Evolutionary conservation across 345 rosid species (phyloP).

Genomic region (Linum usitatissimum): DNA sequence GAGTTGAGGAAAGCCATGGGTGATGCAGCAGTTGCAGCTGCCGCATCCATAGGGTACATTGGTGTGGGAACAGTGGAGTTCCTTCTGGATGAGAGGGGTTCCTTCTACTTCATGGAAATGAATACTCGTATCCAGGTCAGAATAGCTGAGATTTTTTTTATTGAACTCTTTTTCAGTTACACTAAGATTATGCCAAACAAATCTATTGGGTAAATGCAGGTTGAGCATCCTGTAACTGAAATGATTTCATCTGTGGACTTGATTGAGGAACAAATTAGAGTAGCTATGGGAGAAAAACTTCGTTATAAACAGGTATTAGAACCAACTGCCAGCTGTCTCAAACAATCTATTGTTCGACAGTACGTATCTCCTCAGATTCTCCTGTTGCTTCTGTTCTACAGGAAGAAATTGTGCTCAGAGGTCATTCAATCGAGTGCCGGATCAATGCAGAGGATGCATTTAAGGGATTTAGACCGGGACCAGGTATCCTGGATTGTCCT

Average conservation of each 20-base stretch:
- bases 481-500: slow-evolving; percentile 39
- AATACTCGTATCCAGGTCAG: slow-evolving; percentile 94
- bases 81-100: slow-evolving; percentile 96
- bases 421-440: slow-evolving; percentile 97
- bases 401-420: slow-evolving; percentile 93
- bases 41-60: slow-evolving; percentile 93
- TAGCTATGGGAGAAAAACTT: slow-evolving; percentile 94
- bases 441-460: slow-evolving; percentile 98
- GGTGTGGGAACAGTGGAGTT: slow-evolving; percentile 98
- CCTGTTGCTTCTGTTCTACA: slow-evolving; percentile 19
- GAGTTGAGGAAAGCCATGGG: slow-evolving; percentile 97
- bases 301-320: slow-evolving; percentile 60
- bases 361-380: neutral
- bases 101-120: slow-evolving; percentile 99
- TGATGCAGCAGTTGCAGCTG: slow-evolving; percentile 99
- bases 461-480: slow-evolving; percentile 95
- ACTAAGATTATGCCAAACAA: neutral
- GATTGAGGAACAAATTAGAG: slow-evolving; percentile 97
- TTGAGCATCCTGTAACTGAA: slow-evolving; percentile 98
- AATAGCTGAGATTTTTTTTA: slow-evolving; percentile 7
- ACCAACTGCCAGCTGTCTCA: neutral
- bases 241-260: slow-evolving; percentile 95
- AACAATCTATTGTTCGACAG: neutral
- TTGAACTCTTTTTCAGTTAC: slow-evolving; percentile 2
- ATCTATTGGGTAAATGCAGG: slow-evolving; percentile 30